Conservation (phyloP, 2,329 filamentous ascomycete genomes). For the Dendryphion nanum region DNA sequence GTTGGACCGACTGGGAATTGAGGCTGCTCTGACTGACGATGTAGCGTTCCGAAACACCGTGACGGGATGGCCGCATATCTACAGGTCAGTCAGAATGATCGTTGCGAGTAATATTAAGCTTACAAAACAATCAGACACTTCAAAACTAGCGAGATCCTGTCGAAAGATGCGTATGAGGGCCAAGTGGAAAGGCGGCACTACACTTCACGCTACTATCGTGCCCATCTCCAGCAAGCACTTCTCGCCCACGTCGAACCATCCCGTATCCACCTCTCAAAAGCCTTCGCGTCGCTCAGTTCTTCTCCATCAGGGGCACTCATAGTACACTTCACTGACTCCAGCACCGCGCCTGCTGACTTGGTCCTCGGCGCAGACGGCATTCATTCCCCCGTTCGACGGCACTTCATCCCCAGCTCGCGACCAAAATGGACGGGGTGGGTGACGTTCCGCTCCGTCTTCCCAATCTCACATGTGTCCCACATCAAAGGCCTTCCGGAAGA, state of each 20-base stretch:
- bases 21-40: conserved; percentile 31
- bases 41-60: conserved; percentile 31
- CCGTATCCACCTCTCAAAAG: conserved; percentile 32
- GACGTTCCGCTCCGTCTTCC: conserved; percentile 39
- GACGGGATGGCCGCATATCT: conserved; percentile 35
- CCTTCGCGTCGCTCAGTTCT: conserved; percentile 13
- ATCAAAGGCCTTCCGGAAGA: conserved; percentile 36
- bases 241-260: conserved; percentile 27
- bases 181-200: conserved; percentile 31
- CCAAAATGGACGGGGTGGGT: conserved; percentile 40
- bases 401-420: conserved; percentile 25
- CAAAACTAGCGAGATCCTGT: conserved; percentile 40
- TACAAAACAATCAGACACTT: conserved; percentile 23
- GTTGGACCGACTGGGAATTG: conserved; percentile 35
- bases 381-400: conserved; percentile 29
- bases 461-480: conserved; percentile 27
- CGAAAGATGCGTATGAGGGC: conserved; percentile 29
- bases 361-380: conserved; percentile 39
- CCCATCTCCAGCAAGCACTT: conserved; percentile 36
- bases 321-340: conserved; percentile 31
- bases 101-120: neutral
- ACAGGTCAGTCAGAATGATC: conserved; percentile 22
- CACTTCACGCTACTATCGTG: conserved; percentile 37
- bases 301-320: conserved; percentile 11
- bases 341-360: conserved; percentile 26